Conservation (phyloP, 2,329 filamentous ascomycete genomes). For the Xylaria sp. region DNA sequence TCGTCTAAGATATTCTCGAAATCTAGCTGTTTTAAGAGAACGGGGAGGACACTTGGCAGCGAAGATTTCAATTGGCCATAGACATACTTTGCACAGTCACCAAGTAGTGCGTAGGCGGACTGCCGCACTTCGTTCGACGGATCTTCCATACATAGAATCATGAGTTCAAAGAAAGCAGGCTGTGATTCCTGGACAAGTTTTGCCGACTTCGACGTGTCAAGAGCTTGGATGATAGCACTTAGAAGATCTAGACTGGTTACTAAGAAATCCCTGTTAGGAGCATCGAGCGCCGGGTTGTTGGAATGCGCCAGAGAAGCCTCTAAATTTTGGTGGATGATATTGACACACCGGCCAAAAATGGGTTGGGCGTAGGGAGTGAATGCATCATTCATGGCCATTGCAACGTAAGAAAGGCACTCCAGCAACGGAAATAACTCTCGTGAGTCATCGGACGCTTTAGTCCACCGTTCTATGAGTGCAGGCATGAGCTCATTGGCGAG, state of each 20-base stretch:
- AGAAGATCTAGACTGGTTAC: constrained; percentile 94
- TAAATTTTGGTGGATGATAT: constrained; percentile 90
- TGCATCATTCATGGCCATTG: constrained; percentile 80
- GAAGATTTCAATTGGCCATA: constrained; percentile 82
- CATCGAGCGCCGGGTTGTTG: constrained; percentile 74
- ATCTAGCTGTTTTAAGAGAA: constrained; percentile 88
- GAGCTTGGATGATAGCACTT: constrained; percentile 91
- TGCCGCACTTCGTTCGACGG: constrained; percentile 91
- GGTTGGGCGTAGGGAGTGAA: constrained; percentile 88
- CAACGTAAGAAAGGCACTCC: constrained; percentile 96
- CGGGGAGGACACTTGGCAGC: constrained; percentile 77
- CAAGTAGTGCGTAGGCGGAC: constrained; percentile 92
- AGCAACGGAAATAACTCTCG: constrained; percentile 92
- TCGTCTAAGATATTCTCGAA: constrained; percentile 80
- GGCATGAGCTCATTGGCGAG: constrained; percentile 92
- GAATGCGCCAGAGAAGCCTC: constrained; percentile 79
- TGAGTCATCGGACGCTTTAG: constrained; percentile 86
- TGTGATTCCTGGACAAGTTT: constrained; percentile 80
- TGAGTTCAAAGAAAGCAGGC: constrained; percentile 87
- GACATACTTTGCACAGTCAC: constrained; percentile 93
- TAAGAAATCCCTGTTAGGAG: constrained; percentile 95
- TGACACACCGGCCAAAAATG: constrained; percentile 88
- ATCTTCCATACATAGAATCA: constrained; percentile 93
- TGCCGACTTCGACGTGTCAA: constrained; percentile 77
- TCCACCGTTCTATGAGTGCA: constrained; percentile 87